Evolutionary conservation across 1,284 basidiomycete species (phyloP), one percentile per base, ranked within the genome.

Genomic region (Leucoagaricus sp.): DNA sequence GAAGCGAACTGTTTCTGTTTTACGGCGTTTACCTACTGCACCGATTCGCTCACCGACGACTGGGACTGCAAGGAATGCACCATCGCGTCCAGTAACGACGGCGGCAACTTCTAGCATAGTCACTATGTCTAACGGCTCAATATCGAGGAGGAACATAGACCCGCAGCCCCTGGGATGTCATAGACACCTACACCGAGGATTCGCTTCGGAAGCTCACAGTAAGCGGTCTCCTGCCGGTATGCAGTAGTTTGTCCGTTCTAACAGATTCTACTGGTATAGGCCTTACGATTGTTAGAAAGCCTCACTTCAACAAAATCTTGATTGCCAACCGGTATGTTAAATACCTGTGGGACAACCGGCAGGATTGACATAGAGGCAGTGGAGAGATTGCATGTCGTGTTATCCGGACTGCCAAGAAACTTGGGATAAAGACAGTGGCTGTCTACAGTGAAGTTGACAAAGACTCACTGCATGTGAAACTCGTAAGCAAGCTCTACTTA

Each of bases 381-480:
- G 95, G 95, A 41, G 95, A 98, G 74, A 97, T 97, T 60, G 95
- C 95, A 2, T 94, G 93, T 69, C 86, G 95, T 38, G 91, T 97
- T 53, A 95, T 96, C 61, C 85, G 90, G 41, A 95, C 95, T 0
- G 92, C 92, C n/a, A 85, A 79, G 71, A 89, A 91, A 66, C 78
- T 97, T 0, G 94, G 94, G 1, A 87, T 97, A 66, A 86, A 84
- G 77, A 94, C 91, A 0, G 92, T 97, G 15, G 93, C 94, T 1
- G 91, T 97, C 28, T 97, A 91, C 69, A 93, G 91, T 55, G 89
- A 94, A 48, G 92, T 86, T 7, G 95, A 98, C 64, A 80, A 79
- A 25, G 76, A 86, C 62, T 83, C 91, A 0, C 71, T 94, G 54
- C 94, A 96, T 71, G 94, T 94, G 21, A 73, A 82, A 58, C 69